Base-by-base conservation (phyloP, 805 yeast genomes). In the Teunomyces lycoperdinae region DNA sequence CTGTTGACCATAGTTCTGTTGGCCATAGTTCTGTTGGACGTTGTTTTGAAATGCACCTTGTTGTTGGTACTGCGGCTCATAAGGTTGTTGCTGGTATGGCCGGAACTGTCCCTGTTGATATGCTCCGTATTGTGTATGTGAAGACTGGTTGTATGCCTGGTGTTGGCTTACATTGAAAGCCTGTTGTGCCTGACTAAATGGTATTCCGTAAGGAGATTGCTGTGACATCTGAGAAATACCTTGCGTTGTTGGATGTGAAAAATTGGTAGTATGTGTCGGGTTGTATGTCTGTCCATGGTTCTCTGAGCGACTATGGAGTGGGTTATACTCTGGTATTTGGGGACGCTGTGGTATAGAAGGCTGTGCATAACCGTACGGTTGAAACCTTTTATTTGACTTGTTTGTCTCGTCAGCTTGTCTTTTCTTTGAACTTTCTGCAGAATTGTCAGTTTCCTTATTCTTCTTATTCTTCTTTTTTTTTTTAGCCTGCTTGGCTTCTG, bases 401-500 rank as follows among this genome's bases (percentile, higher is more conserved):
- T 36, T 42, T 8, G 9, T 28, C 16, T 10, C 26, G n/a, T 32
- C 20, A 24, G 39, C 33, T 26, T 32, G 35, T 16, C 43, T 38
- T 31, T 41, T 48, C 24, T 49, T 38, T 13, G 42, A 40, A n/a
- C 41, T 20, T 14, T 45, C 35, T 3, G 29, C 34, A 24, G 43
- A 34, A 36, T 14, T 26, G 26, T 45, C 44, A 47, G 50, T 47
- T 52, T 51, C 52, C 13, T 60, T 61, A 6, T 16, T 24, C 42
- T 58, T 68, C 48, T 68, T 74, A 51, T 70, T 75, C 50, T 74
- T 79, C 54, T 63, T 64, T 49, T 78, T 79, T 66, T 85, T 88
- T 63, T 78, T 83, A 17, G 74, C 66, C 45, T 77, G 79, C 61
- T 86, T 91, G 40, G 79, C 80, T 31, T 80, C 84, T 56, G 82